Conservation (phyloP, 257 asterid genomes). For the Nicotiana tomentosiformis region DNA sequence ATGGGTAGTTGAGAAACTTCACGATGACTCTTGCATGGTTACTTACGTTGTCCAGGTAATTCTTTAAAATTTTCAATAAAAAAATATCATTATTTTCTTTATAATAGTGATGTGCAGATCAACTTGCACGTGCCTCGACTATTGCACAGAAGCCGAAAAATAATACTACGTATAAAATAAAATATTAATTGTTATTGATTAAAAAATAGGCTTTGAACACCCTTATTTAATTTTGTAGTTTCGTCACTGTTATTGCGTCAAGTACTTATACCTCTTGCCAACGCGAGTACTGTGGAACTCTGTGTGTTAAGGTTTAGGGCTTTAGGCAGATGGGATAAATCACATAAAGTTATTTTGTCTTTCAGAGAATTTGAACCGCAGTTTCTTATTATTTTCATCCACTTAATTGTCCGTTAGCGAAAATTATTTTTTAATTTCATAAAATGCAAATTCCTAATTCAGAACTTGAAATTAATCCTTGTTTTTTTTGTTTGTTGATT, state of each 20-base stretch:
- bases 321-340: neutral
- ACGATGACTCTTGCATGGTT: conserved; percentile 78
- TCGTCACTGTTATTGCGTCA: no score
- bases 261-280: no score
- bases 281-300: neutral
- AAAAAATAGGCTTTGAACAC: no score
- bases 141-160: no score
- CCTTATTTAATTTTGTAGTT: no score
- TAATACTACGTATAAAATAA: no score
- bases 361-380: neutral
- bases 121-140: neutral
- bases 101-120: neutral
- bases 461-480: neutral
- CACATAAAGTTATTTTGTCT: neutral
- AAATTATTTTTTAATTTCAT: neutral
- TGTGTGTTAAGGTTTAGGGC: neutral
- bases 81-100: neutral
- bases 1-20: conserved; percentile 91
- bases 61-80: neutral
- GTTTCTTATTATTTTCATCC: neutral
- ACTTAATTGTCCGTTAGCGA: neutral
- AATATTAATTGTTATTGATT: no score
- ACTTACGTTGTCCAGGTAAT: conserved; percentile 85
- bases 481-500: neutral
- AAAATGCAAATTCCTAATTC: neutral